phyloP scores from a whole-genome alignment of 2,329 filamentous ascomycete species.

The Cladophialophora carrionii region DNA sequence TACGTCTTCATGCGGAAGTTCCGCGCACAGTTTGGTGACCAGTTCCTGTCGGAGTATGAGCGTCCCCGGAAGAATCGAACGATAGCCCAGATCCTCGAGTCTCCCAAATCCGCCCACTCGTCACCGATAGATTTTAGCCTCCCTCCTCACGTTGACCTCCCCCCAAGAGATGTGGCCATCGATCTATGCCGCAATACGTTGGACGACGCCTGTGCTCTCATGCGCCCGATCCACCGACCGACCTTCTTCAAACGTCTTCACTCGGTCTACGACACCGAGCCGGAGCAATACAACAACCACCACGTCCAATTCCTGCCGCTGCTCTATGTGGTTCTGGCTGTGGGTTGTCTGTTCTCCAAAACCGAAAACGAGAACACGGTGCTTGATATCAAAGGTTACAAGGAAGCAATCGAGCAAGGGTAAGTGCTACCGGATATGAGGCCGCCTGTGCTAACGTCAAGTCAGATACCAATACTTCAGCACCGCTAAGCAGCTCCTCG shows the following conservation, averaged over 20 bases:
- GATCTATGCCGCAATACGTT: slow-evolving; percentile 63
- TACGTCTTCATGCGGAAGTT: slow-evolving; percentile 84
- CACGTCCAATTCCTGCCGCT: slow-evolving; percentile 72
- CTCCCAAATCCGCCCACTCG: slow-evolving; percentile 63
- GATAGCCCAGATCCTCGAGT: slow-evolving; percentile 67
- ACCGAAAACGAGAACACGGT: slow-evolving; percentile 57
- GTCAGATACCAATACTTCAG: slow-evolving; percentile 74
- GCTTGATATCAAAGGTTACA: slow-evolving; percentile 52
- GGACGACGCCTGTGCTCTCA: slow-evolving; percentile 64
- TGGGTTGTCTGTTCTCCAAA: slow-evolving; percentile 72
- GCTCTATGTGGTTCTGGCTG: slow-evolving; percentile 69
- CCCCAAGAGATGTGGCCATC: slow-evolving; percentile 62
- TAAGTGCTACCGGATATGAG: slow-evolving; percentile 41
- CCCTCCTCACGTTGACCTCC: slow-evolving; percentile 65
- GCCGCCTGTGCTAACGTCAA: slow-evolving; percentile 13
- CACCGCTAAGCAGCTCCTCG: slow-evolving; percentile 66
- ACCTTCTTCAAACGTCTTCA: slow-evolving; percentile 79
- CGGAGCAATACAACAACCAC: slow-evolving; percentile 64
- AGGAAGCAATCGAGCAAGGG: slow-evolving; percentile 60
- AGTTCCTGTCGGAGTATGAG: slow-evolving; percentile 63
- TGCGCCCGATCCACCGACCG: slow-evolving; percentile 78
- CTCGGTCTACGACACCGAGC: slow-evolving; percentile 71
- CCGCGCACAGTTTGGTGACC: slow-evolving; percentile 80
- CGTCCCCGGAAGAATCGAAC: slow-evolving; percentile 56
- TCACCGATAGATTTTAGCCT: slow-evolving; percentile 64